A percentile compares a stretch with the other conserved stretches of the same genome.
Evolutionary conservation across 257 asterid species (phyloP).

Genomic region (Vinca minor): DNA sequence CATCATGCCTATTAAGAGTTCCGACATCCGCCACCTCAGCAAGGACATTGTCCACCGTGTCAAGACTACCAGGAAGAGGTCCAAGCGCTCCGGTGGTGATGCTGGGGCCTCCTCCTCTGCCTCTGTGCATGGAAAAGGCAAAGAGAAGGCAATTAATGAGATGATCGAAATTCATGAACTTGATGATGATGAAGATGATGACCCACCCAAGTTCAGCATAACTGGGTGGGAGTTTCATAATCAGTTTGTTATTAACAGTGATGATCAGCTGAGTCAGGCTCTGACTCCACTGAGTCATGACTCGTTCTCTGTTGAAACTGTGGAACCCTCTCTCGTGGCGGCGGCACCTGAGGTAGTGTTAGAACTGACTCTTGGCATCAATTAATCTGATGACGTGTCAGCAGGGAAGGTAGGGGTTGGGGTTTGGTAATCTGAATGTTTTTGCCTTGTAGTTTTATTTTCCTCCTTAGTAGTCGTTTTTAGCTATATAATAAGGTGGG

Average conservation of each 20-base stretch:
- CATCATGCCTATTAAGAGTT: conserved; percentile 30
- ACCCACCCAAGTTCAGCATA: conserved; percentile 47
- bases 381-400: conserved; percentile 21
- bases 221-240: conserved; percentile 53
- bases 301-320: conserved; percentile 54
- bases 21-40: conserved; percentile 68
- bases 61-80: conserved; percentile 33
- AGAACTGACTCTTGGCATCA: conserved; percentile 45
- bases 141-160: too few relatives aligned
- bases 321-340: conserved; percentile 36
- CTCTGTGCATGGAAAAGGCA: conserved; percentile 1
- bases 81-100: conserved; percentile 42
- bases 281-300: conserved; percentile 56
- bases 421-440: neutral
- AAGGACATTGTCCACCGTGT: conserved; percentile 26
- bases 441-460: neutral
- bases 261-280: conserved; percentile 27
- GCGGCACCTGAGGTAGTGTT: conserved; percentile 27
- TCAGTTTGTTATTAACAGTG: too few relatives aligned
- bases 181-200: conserved; percentile 1
- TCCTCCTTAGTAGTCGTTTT: neutral
- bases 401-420: too few relatives aligned
- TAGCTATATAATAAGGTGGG: neutral
- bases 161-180: too few relatives aligned
- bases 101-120: too few relatives aligned